phyloP scores from a whole-genome alignment of 768 basidiomycete species.

The Mycena vitilis region DNA sequence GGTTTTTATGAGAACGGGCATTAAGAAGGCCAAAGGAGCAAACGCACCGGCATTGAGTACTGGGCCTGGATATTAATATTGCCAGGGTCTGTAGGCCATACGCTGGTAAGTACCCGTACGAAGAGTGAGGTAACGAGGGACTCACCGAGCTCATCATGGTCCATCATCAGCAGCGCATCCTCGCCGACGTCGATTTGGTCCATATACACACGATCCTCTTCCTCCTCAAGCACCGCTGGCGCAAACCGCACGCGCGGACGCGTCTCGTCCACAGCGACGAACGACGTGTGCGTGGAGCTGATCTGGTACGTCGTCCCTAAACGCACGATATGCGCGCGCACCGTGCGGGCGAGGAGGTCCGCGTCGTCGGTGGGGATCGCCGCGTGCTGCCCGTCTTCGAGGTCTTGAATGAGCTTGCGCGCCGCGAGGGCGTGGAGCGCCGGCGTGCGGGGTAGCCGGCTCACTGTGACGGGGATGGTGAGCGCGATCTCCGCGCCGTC shows the following conservation, averaged over 20 bases:
- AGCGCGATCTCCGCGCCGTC: conserved; percentile 30
- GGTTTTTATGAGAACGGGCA: too few relatives aligned
- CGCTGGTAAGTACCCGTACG: too few relatives aligned
- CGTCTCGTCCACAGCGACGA: conserved; percentile 19
- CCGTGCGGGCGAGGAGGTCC: conserved; percentile 10
- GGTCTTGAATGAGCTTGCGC: conserved; percentile 34
- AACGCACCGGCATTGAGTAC: too few relatives aligned
- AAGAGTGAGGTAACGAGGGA: too few relatives aligned
- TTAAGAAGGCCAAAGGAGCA: too few relatives aligned
- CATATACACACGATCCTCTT: neutral
- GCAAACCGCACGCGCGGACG: neutral
- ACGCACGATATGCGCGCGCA: conserved; percentile 12
- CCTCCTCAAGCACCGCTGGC: neutral
- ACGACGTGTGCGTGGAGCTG: conserved; percentile 18
- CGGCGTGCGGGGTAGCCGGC: conserved; percentile 25
- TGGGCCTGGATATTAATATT: too few relatives aligned
- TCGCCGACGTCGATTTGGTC: neutral
- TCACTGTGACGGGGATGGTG: conserved; percentile 27
- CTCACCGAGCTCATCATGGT: neutral
- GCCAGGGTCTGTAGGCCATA: too few relatives aligned
- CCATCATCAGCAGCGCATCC: neutral
- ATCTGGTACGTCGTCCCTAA: conserved; percentile 16
- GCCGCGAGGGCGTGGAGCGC: conserved; percentile 30
- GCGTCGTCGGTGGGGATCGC: conserved; percentile 10
- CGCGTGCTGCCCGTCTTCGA: conserved; percentile 31